Conservation (phyloP, 2,329 filamentous ascomycete genomes). For the Dryadomyces quercus-mongolicae region DNA sequence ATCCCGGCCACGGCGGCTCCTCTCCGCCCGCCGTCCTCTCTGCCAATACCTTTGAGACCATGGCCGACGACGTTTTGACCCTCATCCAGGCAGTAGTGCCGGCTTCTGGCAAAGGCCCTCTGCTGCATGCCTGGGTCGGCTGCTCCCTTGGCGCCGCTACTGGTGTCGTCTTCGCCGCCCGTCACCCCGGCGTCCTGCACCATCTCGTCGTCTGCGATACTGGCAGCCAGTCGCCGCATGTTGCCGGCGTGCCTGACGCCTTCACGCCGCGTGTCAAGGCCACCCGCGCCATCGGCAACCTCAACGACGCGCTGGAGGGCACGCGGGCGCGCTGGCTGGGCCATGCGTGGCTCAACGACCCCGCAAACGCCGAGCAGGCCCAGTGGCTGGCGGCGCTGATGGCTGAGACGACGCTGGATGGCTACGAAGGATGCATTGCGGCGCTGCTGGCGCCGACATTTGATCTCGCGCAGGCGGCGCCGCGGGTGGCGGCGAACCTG, state of each 20-base stretch:
- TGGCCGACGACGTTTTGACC: conserved; percentile 24
- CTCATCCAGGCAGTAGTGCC: conserved; percentile 20
- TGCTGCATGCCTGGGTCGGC: conserved; percentile 28
- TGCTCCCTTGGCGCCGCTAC: conserved; percentile 32
- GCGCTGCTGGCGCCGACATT: conserved; percentile 25
- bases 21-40: conserved; percentile 19
- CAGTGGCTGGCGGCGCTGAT: conserved; percentile 16
- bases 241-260: conserved; percentile 15
- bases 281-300: conserved; percentile 15
- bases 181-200: conserved; percentile 24
- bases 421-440: conserved; percentile 28
- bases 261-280: conserved; percentile 24
- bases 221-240: conserved; percentile 23
- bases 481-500: conserved; percentile 20
- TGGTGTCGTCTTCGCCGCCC: conserved; percentile 25
- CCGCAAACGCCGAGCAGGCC: conserved; percentile 15
- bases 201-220: conserved; percentile 29
- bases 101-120: conserved; percentile 2
- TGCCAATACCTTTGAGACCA: conserved; percentile 25
- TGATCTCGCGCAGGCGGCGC: conserved; percentile 23
- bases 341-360: conserved; percentile 24
- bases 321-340: conserved; percentile 12
- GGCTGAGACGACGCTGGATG: conserved; percentile 25
- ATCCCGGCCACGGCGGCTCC: conserved; percentile 30
- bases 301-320: not conserved